A percentile compares a stretch with the other conserved stretches of the same genome.
These are phyloP conservation scores for Santalum album DNA, from an alignment of 164 flowering plant genomes.

Conservation along the genomic window DNA sequence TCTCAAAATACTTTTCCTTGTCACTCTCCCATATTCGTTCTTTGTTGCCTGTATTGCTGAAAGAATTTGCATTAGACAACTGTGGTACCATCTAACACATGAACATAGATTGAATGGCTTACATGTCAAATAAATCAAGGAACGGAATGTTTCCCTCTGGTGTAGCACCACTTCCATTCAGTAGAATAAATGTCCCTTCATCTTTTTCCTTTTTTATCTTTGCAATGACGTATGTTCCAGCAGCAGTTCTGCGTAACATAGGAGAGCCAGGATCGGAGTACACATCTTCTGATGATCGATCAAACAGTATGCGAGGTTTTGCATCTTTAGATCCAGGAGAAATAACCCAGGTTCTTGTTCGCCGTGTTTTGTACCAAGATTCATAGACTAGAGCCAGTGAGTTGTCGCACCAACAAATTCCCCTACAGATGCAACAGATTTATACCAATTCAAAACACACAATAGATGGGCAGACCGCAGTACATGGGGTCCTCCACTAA, in stretches of 20 bases:
- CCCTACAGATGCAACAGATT: conserved; percentile 32
- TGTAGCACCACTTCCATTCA: conserved; percentile 97
- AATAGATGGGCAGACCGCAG: no score
- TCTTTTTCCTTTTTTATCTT: conserved; percentile 66
- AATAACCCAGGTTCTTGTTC: conserved; percentile 79
- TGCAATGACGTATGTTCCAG: conserved; percentile 86
- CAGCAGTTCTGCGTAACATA: conserved; percentile 74
- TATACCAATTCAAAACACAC: not conserved
- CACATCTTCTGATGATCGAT: conserved; percentile 95
- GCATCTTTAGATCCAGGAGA: conserved; percentile 65
- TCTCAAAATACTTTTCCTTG: conserved; percentile 80
- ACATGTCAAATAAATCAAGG: conserved; percentile 92
- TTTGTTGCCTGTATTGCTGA: conserved; percentile 85
- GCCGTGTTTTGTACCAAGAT: conserved; percentile 94
- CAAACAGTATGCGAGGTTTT: conserved; percentile 75
- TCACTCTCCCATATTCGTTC: conserved; percentile 96
- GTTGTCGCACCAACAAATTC: conserved; percentile 93
- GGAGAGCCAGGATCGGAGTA: conserved; percentile 99
- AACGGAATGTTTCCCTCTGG: conserved; percentile 95
- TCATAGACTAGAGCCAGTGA: conserved; percentile 89
- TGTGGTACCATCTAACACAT: not conserved
- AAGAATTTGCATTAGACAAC: conserved; percentile 19
- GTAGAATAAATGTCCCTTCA: conserved; percentile 51
- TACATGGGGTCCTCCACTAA: no score
- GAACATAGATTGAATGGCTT: conserved; percentile 24